Evolutionary conservation across 805 yeast genomes (phyloP).

Genomic region (Cyberlindnera amylophila): DNA sequence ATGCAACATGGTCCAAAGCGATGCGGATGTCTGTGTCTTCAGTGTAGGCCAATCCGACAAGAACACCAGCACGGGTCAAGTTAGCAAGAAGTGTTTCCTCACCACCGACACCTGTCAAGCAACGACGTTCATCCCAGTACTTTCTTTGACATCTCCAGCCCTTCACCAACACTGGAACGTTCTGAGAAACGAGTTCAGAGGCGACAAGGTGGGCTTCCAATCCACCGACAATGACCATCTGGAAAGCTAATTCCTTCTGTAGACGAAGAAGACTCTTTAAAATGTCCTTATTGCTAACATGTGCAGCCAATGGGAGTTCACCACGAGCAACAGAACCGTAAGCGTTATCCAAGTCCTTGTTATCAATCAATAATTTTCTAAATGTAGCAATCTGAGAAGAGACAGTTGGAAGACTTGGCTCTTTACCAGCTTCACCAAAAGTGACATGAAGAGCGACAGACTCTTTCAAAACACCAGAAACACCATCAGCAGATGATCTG

Average conservation of each 20-base stretch:
- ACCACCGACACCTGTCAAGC: slow-evolving; percentile 11
- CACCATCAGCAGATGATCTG: slow-evolving; percentile 1
- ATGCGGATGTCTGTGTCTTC: slow-evolving; percentile 8
- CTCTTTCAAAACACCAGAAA: slow-evolving; percentile 1
- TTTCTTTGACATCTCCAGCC: slow-evolving; percentile 11
- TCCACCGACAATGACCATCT: slow-evolving; percentile 7
- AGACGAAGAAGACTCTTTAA: slow-evolving; percentile 1
- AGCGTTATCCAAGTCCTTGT: slow-evolving; percentile 1
- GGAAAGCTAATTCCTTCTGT: slow-evolving; percentile 3
- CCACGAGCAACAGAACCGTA: slow-evolving; percentile 8
- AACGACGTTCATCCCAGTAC: slow-evolving; percentile 11
- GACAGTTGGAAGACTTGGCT: slow-evolving; percentile 3
- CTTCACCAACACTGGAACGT: slow-evolving; percentile 7
- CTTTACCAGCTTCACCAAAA: slow-evolving; percentile 10
- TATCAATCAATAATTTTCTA: slow-evolving; percentile 1
- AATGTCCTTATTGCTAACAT: slow-evolving; percentile 7
- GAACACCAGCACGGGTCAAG: slow-evolving; percentile 4
- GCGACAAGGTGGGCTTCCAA: slow-evolving; percentile 8
- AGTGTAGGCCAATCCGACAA: slow-evolving; percentile 7
- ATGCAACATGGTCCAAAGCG: slow-evolving; percentile 7
- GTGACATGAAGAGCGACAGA: slow-evolving; percentile 7
- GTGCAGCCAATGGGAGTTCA: slow-evolving; percentile 7
- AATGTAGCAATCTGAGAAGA: slow-evolving; percentile 6
- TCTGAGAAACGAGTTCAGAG: not conserved
- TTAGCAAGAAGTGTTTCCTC: slow-evolving; percentile 6